phyloP scores from a whole-genome alignment of 306 rosid species.

The Arachis stenosperma region DNA sequence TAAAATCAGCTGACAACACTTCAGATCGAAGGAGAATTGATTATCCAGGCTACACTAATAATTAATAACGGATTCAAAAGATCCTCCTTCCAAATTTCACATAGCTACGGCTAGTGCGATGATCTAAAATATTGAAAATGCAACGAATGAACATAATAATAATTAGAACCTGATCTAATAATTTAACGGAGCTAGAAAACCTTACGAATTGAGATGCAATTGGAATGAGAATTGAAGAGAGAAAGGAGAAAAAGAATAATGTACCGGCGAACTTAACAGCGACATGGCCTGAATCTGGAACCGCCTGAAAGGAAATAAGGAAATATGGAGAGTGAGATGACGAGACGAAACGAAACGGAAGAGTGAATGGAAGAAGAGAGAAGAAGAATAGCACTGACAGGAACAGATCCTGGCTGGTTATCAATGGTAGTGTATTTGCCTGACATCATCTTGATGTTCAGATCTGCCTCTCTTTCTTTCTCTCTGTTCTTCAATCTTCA shows the following conservation, averaged over 20 bases:
- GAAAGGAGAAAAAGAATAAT: background rate
- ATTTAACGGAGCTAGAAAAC: slow-evolving; percentile 6
- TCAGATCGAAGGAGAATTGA: slow-evolving; percentile 14
- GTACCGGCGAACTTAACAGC: slow-evolving; percentile 77
- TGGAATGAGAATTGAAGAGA: background rate
- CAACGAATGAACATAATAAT: background rate
- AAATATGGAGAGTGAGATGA: slow-evolving; percentile 24
- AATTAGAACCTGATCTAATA: background rate
- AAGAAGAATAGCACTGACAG: slow-evolving; percentile 48
- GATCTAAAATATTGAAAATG: background rate
- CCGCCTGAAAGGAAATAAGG: slow-evolving; percentile 60
- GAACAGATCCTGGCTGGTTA: slow-evolving; percentile 83
- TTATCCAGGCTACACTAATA: background rate
- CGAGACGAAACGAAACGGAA: background rate
- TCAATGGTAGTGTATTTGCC: slow-evolving; percentile 82
- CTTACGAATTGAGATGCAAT: background rate
- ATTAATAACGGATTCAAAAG: slow-evolving; percentile 2
- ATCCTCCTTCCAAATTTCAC: slow-evolving; percentile 12
- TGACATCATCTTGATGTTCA: slow-evolving; percentile 73
- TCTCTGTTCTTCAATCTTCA: background rate
- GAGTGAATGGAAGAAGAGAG: background rate
- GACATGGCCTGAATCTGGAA: slow-evolving; percentile 73
- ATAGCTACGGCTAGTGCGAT: background rate
- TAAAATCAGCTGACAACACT: background rate
- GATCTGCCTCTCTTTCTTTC: background rate